Percentiles rank a stretch among this genome's conserved stretches.
phyloP scores from a whole-genome alignment of 1,139 yeast species.

The Saccharomyces pastorianus region DNA sequence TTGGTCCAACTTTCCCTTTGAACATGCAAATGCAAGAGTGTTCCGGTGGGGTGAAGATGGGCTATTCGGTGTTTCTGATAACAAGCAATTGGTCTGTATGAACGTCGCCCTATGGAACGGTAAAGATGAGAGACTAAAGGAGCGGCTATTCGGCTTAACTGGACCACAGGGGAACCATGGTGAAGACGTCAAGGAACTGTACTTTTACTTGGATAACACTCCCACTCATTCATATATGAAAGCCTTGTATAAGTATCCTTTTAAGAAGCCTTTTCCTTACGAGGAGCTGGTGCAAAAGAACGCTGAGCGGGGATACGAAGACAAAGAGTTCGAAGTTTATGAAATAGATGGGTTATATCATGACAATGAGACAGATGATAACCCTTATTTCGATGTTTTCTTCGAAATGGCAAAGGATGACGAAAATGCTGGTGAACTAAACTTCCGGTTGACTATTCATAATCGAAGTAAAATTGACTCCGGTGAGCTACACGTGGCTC shows the following conservation, averaged over 20 bases:
- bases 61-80: slow-evolving; percentile 82
- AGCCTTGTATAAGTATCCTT: slow-evolving; percentile 88
- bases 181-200: slow-evolving; percentile 86
- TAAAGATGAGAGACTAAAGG: slow-evolving; percentile 77
- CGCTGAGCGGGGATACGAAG: slow-evolving; percentile 41
- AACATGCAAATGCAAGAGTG: slow-evolving; percentile 72
- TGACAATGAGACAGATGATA: slow-evolving; percentile 48
- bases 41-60: slow-evolving; percentile 98
- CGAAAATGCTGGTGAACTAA: slow-evolving; percentile 71
- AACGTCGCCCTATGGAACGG: slow-evolving; percentile 90
- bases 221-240: slow-evolving; percentile 94
- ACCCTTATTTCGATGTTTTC: slow-evolving; percentile 81
- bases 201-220: slow-evolving; percentile 79
- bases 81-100: slow-evolving; percentile 69
- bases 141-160: slow-evolving; percentile 80
- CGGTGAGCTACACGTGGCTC: slow-evolving; percentile 81
- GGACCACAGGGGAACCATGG: slow-evolving; percentile 95
- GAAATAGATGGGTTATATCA: slow-evolving; percentile 28
- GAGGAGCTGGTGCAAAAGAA: slow-evolving; percentile 65
- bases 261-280: slow-evolving; percentile 67
- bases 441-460: slow-evolving; percentile 82
- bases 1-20: slow-evolving; percentile 87
- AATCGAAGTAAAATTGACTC: slow-evolving; percentile 67
- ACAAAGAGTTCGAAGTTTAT: slow-evolving; percentile 44
- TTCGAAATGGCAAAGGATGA: slow-evolving; percentile 88